Evolutionary conservation across 2,329 filamentous ascomycete species (phyloP), one percentile per base, ranked within the genome.

Genomic region (Fusarium musae): DNA sequence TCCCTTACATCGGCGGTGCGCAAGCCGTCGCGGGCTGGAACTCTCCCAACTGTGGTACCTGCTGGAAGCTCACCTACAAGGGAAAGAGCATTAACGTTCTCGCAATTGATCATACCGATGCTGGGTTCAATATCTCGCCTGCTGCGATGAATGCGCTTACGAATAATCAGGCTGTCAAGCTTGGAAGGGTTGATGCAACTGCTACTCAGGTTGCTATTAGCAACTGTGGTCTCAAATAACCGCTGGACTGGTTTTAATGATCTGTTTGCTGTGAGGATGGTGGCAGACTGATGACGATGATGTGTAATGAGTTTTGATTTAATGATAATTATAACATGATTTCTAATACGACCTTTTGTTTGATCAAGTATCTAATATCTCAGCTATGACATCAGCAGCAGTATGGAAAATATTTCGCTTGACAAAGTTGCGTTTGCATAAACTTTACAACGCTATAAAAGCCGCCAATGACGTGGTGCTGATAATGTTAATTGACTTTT

Each of bases 141-240:
- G 77, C 73, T 23, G 90, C 88, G 58, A 82, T 92, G 85, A 84
- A 91, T 79, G 79, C 78, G 15, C 83, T 91, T 44, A 91, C 89
- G 16, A 84, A 84, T 73, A 83, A 83, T 26, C 85, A 86, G 74
- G 89, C 85, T 12, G 80, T 80, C 16, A 73, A 80, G 53, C 80
- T 90, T 47, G 90, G 90, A 44, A 82, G 86, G 10, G 75, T 91
- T 50, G 85, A 89, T 30, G 89, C 87, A 15, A 75, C 77, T 5
- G 85, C 84, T 26, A 77, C 74, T 21, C 82, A 87, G 81, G 84
- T 89, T n/a, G 79, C 75, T 21, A 56, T 76, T 23, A 82, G 73
- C 66, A 79, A 81, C 70, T 91, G 89, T 76, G 70, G 70, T 21
- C 30, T 72, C 9, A 73, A 73, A 47, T 57, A 63, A 30, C 10